A percentile compares a stretch with the other conserved stretches of the same genome.
phyloP scores from a whole-genome alignment of 2,329 filamentous ascomycete species.

The Penicillium sp. region DNA sequence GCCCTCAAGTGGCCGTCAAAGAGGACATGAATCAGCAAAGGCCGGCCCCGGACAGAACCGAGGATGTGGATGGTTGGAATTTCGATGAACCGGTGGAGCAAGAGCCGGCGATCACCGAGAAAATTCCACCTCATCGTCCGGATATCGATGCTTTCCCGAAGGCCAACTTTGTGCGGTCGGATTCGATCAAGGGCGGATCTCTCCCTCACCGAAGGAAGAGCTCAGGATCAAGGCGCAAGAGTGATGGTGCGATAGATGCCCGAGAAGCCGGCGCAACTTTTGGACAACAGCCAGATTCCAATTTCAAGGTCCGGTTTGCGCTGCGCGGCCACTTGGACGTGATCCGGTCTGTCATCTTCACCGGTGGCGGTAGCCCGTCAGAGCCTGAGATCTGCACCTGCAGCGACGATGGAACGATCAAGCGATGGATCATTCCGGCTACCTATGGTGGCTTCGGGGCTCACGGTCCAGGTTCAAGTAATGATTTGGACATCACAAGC shows the following conservation, averaged over 20 bases:
- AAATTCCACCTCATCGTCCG: conserved; percentile 60
- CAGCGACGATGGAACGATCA: conserved; percentile 92
- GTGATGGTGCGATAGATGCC: conserved; percentile 62
- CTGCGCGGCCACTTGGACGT: conserved; percentile 90
- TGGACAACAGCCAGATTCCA: conserved; percentile 61
- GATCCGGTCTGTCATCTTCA: conserved; percentile 92
- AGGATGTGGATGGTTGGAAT: conserved; percentile 78
- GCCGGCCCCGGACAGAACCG: conserved; percentile 46
- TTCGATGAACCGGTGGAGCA: conserved; percentile 74
- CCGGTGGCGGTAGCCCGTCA: conserved; percentile 87
- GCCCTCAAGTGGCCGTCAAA: conserved; percentile 48
- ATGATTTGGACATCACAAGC: conserved; percentile 84
- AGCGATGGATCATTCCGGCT: conserved; percentile 89
- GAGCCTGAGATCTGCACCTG: conserved; percentile 97
- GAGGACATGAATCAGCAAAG: conserved; percentile 45
- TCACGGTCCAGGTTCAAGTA: conserved; percentile 55
- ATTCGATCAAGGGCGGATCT: conserved; percentile 64
- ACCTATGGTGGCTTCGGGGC: conserved; percentile 63
- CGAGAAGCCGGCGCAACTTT: conserved; percentile 42
- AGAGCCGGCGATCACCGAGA: conserved; percentile 34
- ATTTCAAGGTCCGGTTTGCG: conserved; percentile 90
- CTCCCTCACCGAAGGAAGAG: conserved; percentile 74
- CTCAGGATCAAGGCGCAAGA: conserved; percentile 66
- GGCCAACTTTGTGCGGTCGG: conserved; percentile 70
- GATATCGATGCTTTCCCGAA: conserved; percentile 86